Evolutionary conservation across 176 grass and related monocot species (phyloP).

Genomic region (Avena eriantha): DNA sequence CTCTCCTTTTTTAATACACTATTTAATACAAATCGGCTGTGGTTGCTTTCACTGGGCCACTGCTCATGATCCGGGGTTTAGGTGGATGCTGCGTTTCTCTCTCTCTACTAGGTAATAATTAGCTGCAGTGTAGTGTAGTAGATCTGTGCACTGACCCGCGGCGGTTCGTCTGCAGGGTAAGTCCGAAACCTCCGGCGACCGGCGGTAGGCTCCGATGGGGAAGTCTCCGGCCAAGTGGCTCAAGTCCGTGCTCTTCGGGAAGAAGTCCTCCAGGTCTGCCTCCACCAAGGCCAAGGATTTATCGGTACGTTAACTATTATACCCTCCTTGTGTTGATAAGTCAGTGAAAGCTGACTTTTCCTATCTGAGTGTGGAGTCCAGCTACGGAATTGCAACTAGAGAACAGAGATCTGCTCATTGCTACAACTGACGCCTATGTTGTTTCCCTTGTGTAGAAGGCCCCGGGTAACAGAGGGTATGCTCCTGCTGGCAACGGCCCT

Average conservation of each 20-base stretch:
- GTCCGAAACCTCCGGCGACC: conserved; percentile 20
- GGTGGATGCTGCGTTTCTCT: not conserved
- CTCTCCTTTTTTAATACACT: not conserved
- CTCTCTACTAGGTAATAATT: not conserved
- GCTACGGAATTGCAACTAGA: not conserved
- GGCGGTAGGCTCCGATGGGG: conserved; percentile 58
- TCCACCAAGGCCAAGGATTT: conserved; percentile 61
- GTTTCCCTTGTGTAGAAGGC: conserved; percentile 50
- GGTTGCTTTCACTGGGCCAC: conserved; percentile 5
- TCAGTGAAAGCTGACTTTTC: not conserved
- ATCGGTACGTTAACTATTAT: conserved; percentile 32
- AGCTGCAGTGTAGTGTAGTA: not conserved
- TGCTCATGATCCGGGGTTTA: not conserved
- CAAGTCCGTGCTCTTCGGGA: conserved; percentile 75
- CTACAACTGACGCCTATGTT: not conserved
- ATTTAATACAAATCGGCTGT: not conserved
- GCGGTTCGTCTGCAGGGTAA: conserved; percentile 24
- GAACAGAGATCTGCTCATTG: conserved; percentile 10
- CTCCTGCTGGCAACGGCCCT: conserved; percentile 36
- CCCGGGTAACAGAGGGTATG: conserved; percentile 55
- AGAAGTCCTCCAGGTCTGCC: conserved; percentile 69
- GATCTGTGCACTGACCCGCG: conserved; percentile 41
- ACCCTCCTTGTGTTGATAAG: not conserved
- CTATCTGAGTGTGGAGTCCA: not conserved
- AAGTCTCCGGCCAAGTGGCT: conserved; percentile 89